These are phyloP conservation scores for Kazachstania sp. DNA, from an alignment of 1,139 yeast species.

Conservation along the genomic window DNA sequence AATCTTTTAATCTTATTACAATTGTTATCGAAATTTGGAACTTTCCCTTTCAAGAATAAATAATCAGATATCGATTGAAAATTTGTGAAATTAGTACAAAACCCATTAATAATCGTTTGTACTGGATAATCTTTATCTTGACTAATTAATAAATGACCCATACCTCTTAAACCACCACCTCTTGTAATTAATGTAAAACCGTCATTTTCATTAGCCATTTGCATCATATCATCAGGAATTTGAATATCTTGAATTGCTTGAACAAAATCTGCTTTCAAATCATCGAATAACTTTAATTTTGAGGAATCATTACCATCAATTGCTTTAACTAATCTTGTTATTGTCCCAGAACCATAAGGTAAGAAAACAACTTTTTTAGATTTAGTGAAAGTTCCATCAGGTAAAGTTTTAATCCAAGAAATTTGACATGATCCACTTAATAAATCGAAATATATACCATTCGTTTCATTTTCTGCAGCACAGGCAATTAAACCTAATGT, in stretches of 20 bases:
- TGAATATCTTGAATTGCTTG: constrained; percentile 41
- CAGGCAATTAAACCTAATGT: constrained; percentile 51
- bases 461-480: constrained; percentile 51
- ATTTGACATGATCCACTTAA: constrained; percentile 60
- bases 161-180: constrained; percentile 61
- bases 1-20: constrained; percentile 32
- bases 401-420: constrained; percentile 50
- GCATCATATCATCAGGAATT: constrained; percentile 37
- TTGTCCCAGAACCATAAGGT: constrained; percentile 62
- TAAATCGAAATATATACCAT: constrained; percentile 57
- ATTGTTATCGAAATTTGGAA: constrained; percentile 29
- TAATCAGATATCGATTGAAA: constrained; percentile 43
- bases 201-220: constrained; percentile 42
- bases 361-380: constrained; percentile 49
- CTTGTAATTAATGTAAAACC: constrained; percentile 54
- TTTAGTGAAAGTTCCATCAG: constrained; percentile 42
- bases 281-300: constrained; percentile 33
- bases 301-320: constrained; percentile 35
- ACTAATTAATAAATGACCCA: constrained; percentile 50
- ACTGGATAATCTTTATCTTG: constrained; percentile 45
- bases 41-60: constrained; percentile 36
- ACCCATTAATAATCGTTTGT: constrained; percentile 57
- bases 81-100: constrained; percentile 44
- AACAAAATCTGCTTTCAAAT: constrained; percentile 39
- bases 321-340: constrained; percentile 43